These are phyloP conservation scores for Rhododendron simsii DNA, from an alignment of 148 eudicot species.

Conservation along the genomic window DNA sequence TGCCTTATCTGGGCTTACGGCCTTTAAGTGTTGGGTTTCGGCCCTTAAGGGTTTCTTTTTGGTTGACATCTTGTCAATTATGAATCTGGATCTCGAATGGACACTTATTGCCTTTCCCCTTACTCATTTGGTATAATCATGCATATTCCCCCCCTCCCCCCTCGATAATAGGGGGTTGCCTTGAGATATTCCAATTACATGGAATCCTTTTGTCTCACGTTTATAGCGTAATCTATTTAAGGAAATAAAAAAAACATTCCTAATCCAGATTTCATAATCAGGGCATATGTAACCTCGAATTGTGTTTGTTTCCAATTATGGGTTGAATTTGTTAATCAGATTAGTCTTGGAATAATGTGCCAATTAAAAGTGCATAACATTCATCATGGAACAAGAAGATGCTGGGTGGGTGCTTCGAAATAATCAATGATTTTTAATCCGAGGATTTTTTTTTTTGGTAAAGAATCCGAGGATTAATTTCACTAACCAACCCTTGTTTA, in stretches of 20 bases:
- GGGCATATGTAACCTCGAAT: background rate
- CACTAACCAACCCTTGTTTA: background rate
- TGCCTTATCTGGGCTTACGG: too few species aligned
- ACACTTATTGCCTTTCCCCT: too few species aligned
- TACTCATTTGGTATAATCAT: background rate
- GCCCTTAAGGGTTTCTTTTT: too few species aligned
- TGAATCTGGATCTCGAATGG: too few species aligned
- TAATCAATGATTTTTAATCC: background rate
- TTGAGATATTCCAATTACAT: too few species aligned
- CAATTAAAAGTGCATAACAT: background rate
- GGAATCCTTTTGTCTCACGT: too few species aligned
- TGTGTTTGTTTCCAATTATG: background rate
- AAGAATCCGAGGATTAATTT: background rate
- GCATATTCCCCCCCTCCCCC: background rate
- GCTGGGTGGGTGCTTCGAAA: slow-evolving; percentile 10
- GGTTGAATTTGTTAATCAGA: background rate
- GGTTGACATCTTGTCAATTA: too few species aligned
- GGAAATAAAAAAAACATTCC: background rate
- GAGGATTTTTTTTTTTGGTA: too few species aligned
- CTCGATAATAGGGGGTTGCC: too few species aligned
- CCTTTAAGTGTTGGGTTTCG: too few species aligned
- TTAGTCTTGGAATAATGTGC: background rate
- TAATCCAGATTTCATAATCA: background rate
- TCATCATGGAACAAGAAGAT: background rate
- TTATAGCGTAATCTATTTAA: too few species aligned